phyloP scores from a whole-genome alignment of 2,329 filamentous ascomycete species.

The Cercospora zeina region DNA sequence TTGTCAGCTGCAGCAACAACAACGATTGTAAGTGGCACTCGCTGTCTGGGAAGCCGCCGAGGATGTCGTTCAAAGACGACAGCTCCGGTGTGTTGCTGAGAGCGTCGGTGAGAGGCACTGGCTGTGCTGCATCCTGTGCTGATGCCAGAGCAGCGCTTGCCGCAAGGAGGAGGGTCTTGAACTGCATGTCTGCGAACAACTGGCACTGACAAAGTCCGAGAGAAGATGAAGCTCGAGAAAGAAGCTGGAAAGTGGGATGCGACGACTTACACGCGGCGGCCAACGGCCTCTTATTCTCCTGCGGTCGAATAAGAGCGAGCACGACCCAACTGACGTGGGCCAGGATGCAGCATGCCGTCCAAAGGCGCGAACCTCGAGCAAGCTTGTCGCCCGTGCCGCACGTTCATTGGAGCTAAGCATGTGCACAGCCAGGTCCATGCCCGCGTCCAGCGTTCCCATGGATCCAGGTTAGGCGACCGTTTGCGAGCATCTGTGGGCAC shows the following conservation, averaged over 20 bases:
- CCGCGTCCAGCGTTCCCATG: slow-evolving; percentile 14
- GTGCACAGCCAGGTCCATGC: slow-evolving; percentile 23
- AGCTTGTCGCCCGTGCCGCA: slow-evolving; percentile 19
- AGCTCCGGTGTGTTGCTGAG: slow-evolving; percentile 37
- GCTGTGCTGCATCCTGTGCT: slow-evolving; percentile 27
- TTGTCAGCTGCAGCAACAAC: background rate
- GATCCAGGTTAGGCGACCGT: slow-evolving; percentile 4
- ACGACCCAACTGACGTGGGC: slow-evolving; percentile 25
- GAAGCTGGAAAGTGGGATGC: background rate
- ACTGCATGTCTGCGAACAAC: slow-evolving; percentile 40
- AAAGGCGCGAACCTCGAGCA: slow-evolving; percentile 14
- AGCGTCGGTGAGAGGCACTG: slow-evolving; percentile 41
- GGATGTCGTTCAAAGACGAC: slow-evolving; percentile 23
- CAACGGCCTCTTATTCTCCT: slow-evolving; percentile 10
- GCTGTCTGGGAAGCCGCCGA: slow-evolving; percentile 23
- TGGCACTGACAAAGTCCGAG: background rate
- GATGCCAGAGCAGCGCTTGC: slow-evolving; percentile 41
- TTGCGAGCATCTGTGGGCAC: slow-evolving; percentile 10
- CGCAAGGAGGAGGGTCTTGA: slow-evolving; percentile 43
- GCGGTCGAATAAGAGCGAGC: slow-evolving; percentile 1
- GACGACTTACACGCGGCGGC: slow-evolving; percentile 7
- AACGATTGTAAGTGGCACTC: background rate
- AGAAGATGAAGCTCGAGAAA: slow-evolving; percentile 3
- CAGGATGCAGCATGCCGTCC: slow-evolving; percentile 20
- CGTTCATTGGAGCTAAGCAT: slow-evolving; percentile 17